Percentiles rank a stretch among this genome's conserved stretches.
Evolutionary conservation across 2,329 filamentous ascomycete genomes (phyloP).

Genomic region (Beauveria bassiana): DNA sequence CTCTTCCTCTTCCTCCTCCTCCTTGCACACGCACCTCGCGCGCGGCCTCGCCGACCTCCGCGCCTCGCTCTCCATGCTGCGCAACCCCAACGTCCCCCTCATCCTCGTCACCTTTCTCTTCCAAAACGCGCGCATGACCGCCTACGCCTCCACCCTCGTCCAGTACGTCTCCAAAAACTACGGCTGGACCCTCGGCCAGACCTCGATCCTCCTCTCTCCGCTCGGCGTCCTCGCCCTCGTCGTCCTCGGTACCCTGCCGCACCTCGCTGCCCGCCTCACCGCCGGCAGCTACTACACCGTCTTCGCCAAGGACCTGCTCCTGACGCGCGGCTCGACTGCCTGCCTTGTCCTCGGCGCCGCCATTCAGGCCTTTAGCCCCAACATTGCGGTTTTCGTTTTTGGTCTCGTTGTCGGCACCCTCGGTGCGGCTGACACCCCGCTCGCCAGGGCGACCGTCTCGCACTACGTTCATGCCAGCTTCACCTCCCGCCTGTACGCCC

Average conservation of each 20-base stretch:
- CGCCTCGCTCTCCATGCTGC: slow-evolving; percentile 27
- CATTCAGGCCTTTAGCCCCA: slow-evolving; percentile 27
- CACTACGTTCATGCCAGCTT: slow-evolving; percentile 29
- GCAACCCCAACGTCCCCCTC: slow-evolving; percentile 28
- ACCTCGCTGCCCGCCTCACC: slow-evolving; percentile 24
- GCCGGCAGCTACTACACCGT: slow-evolving; percentile 18
- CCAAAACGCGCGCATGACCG: slow-evolving; percentile 26
- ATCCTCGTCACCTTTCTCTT: slow-evolving; percentile 32
- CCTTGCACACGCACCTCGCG: slow-evolving; percentile 22
- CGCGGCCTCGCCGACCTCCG: slow-evolving; percentile 25
- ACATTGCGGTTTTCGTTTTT: slow-evolving; percentile 26
- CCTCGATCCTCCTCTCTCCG: slow-evolving; percentile 33
- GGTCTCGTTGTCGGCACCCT: slow-evolving; percentile 30
- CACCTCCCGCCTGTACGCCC: slow-evolving; percentile 33
- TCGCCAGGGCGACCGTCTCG: slow-evolving; percentile 32
- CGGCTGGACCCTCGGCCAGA: slow-evolving; percentile 34
- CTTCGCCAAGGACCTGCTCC: slow-evolving; percentile 30
- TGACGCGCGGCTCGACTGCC: slow-evolving; percentile 26
- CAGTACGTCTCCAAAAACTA: slow-evolving; percentile 39
- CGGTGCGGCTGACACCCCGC: slow-evolving; percentile 30
- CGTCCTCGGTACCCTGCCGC: slow-evolving; percentile 29
- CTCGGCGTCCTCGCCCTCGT: slow-evolving; percentile 31
- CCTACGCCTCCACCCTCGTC: slow-evolving; percentile 28
- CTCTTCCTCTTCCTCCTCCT: slow-evolving; percentile 8
- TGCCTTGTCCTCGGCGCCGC: slow-evolving; percentile 26